Evolutionary conservation across 495 filamentous ascomycete species (phyloP), one percentile per base, ranked within the genome.

Genomic region (Daldinia decipiens): DNA sequence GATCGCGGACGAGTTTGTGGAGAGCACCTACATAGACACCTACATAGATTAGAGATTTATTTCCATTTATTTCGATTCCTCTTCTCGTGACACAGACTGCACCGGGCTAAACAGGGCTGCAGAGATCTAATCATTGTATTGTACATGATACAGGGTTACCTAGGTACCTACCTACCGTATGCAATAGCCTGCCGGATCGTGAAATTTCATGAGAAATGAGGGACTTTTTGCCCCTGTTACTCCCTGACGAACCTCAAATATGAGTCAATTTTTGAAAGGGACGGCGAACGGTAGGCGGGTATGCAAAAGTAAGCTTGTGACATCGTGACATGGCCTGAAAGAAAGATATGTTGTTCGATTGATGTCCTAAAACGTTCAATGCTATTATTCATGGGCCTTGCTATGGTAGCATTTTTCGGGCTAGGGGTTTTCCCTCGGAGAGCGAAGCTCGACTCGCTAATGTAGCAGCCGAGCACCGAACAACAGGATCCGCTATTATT

Each of bases 51-150:
- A n/a, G n/a, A n/a, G n/a, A n/a, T n/a, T n/a, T n/a, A n/a, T n/a
- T n/a, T n/a, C n/a, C n/a, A 62, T 32, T 38, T 47, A 64, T 47
- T 21, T 24, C 60, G 67, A 27, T 19, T 24, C 27, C 5, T 29
- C 36, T 21, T n/a, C 59, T 60, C 64, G 59, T 68, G 59, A 59
- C 59, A 63, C 53, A 29, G 53, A 63, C 53, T 29, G 53, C 55
- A 40, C 59, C 64, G 64, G 64, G 69, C 69, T 71, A 63, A 59
- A 67, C 69, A 67, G 64, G 69, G 69, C 69, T 72, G 69, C 64
- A 72, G 29, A 45, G 50, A 66, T 71, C 53, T 19, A 63, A 67
- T 63, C 63, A 55, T n/a, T n/a, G n/a, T n/a, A n/a, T n/a, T n/a
- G n/a, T n/a, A n/a, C n/a, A n/a, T 58, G 34, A 63, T 57, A 53